Evolutionary conservation across 176 grass and related monocot genomes (phyloP).

Genomic region (Hordeum vulgare): MorexV3_pseudomolecules_assembly NC_058523.1:524475079-524475578

Average conservation of each 20-base stretch:
- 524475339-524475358: neutral
- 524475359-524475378: neutral
- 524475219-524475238: neutral
- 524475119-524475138: too few relatives aligned
- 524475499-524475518: neutral
- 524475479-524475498: neutral
- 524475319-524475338: neutral
- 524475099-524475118: neutral
- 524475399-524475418: neutral
- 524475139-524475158: neutral
- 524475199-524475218: neutral
- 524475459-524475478: neutral
- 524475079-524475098: too few relatives aligned
- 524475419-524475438: neutral
- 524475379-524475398: neutral
- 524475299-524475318: neutral
- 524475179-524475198: neutral
- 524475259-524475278: neutral
- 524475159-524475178: neutral
- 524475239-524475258: neutral
- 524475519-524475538: neutral
- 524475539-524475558: neutral
- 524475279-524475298: neutral
- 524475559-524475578: neutral
- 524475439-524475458: neutral